Evolutionary conservation across 148 eudicot species (phyloP).

Genomic region (Rheum nobile): DNA sequence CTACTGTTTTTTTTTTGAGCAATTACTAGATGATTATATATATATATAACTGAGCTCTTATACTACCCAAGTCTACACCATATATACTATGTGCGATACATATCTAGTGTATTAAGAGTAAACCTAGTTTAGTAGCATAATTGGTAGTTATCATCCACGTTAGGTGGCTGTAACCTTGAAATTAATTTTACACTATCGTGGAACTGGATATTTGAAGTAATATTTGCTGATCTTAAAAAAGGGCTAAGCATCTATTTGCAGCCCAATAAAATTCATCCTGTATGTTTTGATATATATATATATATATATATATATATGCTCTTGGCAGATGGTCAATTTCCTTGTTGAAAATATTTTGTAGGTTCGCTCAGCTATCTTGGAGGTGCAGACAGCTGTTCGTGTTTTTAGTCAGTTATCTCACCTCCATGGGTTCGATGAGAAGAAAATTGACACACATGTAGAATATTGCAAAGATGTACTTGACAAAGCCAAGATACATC

Average conservation of each 20-base stretch:
- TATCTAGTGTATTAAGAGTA: not conserved
- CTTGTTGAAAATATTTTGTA: slow-evolving; percentile 13
- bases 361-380: slow-evolving; percentile 84
- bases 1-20: not conserved
- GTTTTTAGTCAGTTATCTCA: slow-evolving; percentile 82
- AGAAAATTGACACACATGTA: slow-evolving; percentile 94
- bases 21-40: not conserved
- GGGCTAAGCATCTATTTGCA: not conserved
- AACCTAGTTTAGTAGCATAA: not conserved
- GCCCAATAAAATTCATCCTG: not conserved
- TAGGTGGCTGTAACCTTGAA: not conserved
- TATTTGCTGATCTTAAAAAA: not conserved
- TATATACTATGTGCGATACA: not conserved
- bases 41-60: not conserved
- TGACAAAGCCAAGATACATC: slow-evolving; percentile 73
- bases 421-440: slow-evolving; percentile 91
- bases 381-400: slow-evolving; percentile 83
- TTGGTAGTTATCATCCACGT: not conserved
- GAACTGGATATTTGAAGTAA: not conserved
- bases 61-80: not conserved
- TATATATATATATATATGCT: not conserved
- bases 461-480: slow-evolving; percentile 87
- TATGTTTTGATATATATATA: not conserved
- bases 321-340: not conserved
- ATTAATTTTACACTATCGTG: not conserved